These are phyloP conservation scores for Plasmodium sp. DNA, from an alignment of 169 alveolate species.

Conservation along the genomic window DNA sequence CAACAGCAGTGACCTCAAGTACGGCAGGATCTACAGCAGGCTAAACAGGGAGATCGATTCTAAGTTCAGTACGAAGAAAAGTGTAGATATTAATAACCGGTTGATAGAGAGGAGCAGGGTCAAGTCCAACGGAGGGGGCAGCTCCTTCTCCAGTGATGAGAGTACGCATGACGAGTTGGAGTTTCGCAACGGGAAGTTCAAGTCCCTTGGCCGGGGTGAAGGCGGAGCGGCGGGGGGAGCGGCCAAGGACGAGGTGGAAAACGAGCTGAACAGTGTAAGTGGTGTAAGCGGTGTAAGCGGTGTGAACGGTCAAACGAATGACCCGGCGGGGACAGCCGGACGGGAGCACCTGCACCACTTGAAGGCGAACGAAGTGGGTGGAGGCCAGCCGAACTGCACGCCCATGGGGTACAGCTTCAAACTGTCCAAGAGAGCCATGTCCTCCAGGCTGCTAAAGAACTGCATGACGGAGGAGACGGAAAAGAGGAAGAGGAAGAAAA, in stretches of 20 bases:
- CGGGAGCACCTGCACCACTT: background rate
- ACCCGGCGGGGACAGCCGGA: background rate
- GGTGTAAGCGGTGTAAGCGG: background rate
- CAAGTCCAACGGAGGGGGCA: background rate
- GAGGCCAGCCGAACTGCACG: background rate
- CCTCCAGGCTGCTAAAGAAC: background rate
- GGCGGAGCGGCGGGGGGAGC: background rate
- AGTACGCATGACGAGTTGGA: background rate
- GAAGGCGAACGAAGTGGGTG: background rate
- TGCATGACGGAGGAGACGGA: background rate
- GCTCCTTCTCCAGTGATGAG: background rate
- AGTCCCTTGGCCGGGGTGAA: background rate
- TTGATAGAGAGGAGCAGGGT: background rate
- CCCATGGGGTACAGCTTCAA: conserved; percentile 31
- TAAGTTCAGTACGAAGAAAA: conserved; percentile 2
- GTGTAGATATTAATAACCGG: background rate
- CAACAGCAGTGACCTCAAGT: conserved; percentile 22
- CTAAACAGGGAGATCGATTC: background rate
- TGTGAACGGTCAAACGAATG: background rate
- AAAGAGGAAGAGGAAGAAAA: background rate
- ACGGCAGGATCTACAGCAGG: conserved; percentile 16
- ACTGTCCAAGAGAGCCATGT: background rate
- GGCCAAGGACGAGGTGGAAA: background rate
- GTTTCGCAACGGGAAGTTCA: background rate
- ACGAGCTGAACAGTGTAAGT: background rate